Evolutionary conservation across 176 grass and related monocot genomes (phyloP).

Genomic region (Zizania latifolia): DNA sequence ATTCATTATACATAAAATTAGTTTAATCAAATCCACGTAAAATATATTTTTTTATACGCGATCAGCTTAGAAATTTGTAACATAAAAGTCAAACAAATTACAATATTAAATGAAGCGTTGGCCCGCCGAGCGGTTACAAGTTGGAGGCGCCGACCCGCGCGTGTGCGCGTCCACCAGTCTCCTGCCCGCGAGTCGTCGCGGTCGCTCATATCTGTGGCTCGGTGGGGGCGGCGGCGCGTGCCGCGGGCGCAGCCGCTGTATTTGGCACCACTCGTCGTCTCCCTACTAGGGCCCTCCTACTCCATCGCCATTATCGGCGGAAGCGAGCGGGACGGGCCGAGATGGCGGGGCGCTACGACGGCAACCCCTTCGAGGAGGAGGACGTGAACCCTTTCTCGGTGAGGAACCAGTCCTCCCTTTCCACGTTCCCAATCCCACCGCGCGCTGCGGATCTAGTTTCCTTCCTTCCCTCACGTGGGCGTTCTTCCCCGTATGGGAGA

Average conservation of each 20-base stretch:
- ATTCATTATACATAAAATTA: too few relatives aligned
- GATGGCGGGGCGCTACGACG: slow-evolving; percentile 82
- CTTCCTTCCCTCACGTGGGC: not conserved
- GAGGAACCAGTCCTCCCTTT: not conserved
- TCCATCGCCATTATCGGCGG: slow-evolving; percentile 31
- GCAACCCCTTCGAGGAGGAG: slow-evolving; percentile 93
- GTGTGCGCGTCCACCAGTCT: slow-evolving; percentile 23
- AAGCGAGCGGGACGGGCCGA: not conserved
- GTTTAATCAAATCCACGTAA: too few relatives aligned
- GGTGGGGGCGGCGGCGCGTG: not conserved
- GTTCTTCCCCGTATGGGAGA: not conserved
- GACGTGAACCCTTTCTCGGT: slow-evolving; percentile 97
- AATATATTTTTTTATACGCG: too few relatives aligned
- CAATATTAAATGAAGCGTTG: too few relatives aligned
- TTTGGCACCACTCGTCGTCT: slow-evolving; percentile 20
- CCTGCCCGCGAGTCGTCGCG: slow-evolving; percentile 12
- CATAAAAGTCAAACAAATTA: too few relatives aligned
- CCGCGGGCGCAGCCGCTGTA: not conserved
- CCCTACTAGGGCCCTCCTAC: not conserved
- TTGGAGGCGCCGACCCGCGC: not conserved
- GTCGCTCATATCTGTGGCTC: slow-evolving; percentile 13
- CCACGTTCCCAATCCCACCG: slow-evolving; percentile 1
- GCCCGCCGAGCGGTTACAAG: slow-evolving; percentile 29
- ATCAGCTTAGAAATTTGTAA: too few relatives aligned
- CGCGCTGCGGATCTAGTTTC: slow-evolving; percentile 22